These are phyloP conservation scores for Trametes cingulata DNA, from an alignment of 768 basidiomycete species.

Conservation along the genomic window DNA sequence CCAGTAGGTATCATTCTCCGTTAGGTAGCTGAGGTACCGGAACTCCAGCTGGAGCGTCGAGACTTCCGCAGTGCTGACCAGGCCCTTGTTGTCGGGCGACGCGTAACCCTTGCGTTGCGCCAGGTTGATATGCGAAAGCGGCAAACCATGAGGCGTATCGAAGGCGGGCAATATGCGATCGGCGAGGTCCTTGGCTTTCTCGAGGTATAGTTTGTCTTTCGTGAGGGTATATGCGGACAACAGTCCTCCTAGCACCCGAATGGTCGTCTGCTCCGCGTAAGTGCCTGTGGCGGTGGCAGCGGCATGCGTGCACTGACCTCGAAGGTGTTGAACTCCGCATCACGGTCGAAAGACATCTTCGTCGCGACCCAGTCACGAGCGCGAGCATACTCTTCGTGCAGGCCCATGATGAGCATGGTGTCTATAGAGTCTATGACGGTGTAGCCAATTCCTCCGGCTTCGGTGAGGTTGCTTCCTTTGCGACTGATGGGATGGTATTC, in stretches of 20 bases:
- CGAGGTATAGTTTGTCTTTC: conserved; percentile 66
- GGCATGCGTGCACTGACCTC: conserved; percentile 55
- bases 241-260: conserved; percentile 88
- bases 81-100: conserved; percentile 56
- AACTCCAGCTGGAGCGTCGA: conserved; percentile 90
- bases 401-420: conserved; percentile 82
- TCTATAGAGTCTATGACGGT: conserved; percentile 88
- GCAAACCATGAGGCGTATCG: conserved; percentile 79
- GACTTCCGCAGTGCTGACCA: conserved; percentile 84
- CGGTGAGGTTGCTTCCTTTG: conserved; percentile 75
- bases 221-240: conserved; percentile 85
- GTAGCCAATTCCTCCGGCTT: conserved; percentile 81
- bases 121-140: conserved; percentile 79
- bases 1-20: conserved; percentile 81
- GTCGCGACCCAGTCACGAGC: conserved; percentile 77
- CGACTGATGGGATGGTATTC: conserved; percentile 87
- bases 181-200: conserved; percentile 79
- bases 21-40: conserved; percentile 79
- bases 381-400: conserved; percentile 74
- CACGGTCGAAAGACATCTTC: conserved; percentile 71
- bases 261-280: conserved; percentile 69
- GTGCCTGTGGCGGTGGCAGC: not conserved
- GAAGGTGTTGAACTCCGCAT: conserved; percentile 84
- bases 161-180: conserved; percentile 85
- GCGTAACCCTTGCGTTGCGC: conserved; percentile 57